phyloP scores from a whole-genome alignment of 169 alveolate genomes.

The Cryptosporidium viatorum region DNA sequence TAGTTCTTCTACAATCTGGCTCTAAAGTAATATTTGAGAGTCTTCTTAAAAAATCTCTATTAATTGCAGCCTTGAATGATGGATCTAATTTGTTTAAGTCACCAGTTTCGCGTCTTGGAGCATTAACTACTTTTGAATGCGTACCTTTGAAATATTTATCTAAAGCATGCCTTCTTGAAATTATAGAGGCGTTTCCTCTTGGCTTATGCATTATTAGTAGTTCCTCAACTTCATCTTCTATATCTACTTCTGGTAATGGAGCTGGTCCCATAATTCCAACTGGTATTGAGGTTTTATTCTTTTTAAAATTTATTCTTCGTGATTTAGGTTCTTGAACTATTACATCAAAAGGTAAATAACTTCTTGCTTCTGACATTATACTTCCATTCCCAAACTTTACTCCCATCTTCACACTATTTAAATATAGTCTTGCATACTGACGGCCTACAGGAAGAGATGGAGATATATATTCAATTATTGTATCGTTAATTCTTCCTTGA shows the following conservation, averaged over 20 bases:
- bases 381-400: slow-evolving; percentile 52
- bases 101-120: slow-evolving; percentile 67
- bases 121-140: slow-evolving; percentile 63
- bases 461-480: slow-evolving; percentile 45
- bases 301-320: neutral
- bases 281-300: slow-evolving; percentile 34
- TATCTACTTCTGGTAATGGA: slow-evolving; percentile 70
- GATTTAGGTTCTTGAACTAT: slow-evolving; percentile 29
- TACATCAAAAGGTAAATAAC: slow-evolving; percentile 51
- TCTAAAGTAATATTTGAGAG: slow-evolving; percentile 25
- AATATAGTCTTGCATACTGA: slow-evolving; percentile 38
- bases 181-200: slow-evolving; percentile 28
- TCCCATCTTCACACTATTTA: slow-evolving; percentile 56
- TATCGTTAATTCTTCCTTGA: slow-evolving; percentile 33
- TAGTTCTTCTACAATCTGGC: slow-evolving; percentile 42
- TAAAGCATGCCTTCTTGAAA: slow-evolving; percentile 39
- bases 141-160: slow-evolving; percentile 45
- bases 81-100: slow-evolving; percentile 56
- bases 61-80: slow-evolving; percentile 49
- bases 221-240: slow-evolving; percentile 68
- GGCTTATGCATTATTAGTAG: slow-evolving; percentile 52
- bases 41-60: slow-evolving; percentile 57
- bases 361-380: slow-evolving; percentile 51
- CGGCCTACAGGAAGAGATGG: slow-evolving; percentile 61
- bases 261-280: slow-evolving; percentile 68